Evolutionary conservation across 345 rosid genomes (phyloP).

Genomic region (Eucalyptus albens): DNA sequence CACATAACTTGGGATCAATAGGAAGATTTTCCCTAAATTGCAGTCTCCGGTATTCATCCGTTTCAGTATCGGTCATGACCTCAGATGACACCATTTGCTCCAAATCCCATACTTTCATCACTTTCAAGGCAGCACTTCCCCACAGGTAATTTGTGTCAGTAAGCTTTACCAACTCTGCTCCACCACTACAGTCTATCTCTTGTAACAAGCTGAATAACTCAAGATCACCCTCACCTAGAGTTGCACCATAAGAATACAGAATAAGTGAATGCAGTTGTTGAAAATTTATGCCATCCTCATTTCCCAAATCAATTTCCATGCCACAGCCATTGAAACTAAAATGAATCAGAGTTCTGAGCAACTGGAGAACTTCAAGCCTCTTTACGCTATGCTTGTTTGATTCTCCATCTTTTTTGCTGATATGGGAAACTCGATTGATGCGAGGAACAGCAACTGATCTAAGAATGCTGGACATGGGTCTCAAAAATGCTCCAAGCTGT

Average conservation of each 20-base stretch:
- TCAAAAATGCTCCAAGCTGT: constrained; percentile 39
- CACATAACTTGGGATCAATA: constrained; percentile 64
- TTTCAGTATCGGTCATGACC: constrained; percentile 19
- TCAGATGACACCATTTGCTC: constrained; percentile 23
- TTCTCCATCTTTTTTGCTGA: constrained; percentile 8
- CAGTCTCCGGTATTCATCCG: constrained; percentile 37
- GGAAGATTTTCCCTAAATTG: constrained; percentile 76
- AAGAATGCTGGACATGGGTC: constrained; percentile 70
- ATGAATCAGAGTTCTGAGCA: constrained; percentile 50
- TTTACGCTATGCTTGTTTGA: constrained; percentile 9
- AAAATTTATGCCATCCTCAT: constrained; percentile 46
- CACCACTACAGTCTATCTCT: constrained; percentile 43
- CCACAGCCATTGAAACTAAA: background rate
- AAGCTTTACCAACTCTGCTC: constrained; percentile 12
- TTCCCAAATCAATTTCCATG: constrained; percentile 11
- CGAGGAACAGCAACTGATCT: constrained; percentile 28
- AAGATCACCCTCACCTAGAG: constrained; percentile 55
- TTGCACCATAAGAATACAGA: constrained; percentile 86
- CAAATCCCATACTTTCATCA: constrained; percentile 36
- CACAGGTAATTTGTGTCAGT: constrained; percentile 55
- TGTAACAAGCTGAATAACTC: constrained; percentile 57
- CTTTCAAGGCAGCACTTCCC: constrained; percentile 60
- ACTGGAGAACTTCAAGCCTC: constrained; percentile 60
- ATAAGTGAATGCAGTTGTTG: constrained; percentile 57
- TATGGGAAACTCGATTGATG: constrained; percentile 3